These are phyloP conservation scores for Petunia secreta DNA, from an alignment of 257 asterid species.

Conservation along the genomic window DNA sequence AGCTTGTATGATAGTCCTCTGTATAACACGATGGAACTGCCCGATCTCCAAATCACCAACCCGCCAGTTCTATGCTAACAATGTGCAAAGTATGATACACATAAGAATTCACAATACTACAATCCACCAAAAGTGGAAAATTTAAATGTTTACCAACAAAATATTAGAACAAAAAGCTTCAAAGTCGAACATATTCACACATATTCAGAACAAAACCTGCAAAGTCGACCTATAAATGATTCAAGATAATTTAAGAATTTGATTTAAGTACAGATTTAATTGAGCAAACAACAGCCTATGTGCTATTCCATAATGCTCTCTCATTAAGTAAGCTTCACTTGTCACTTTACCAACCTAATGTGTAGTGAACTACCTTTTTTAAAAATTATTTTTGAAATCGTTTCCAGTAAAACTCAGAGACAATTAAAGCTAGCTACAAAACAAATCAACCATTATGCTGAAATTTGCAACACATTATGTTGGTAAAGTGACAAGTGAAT, in stretches of 20 bases:
- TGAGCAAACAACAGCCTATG: neutral
- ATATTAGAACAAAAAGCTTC: neutral
- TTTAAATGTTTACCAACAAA: slow-evolving; percentile 8
- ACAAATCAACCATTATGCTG: neutral
- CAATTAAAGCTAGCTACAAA: neutral
- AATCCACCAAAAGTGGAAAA: neutral
- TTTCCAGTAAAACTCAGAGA: neutral
- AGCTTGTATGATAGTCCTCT: slow-evolving; percentile 80
- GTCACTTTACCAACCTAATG: neutral
- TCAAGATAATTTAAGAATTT: neutral
- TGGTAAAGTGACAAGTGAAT: neutral
- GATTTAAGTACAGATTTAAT: no score
- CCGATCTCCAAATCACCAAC: slow-evolving; percentile 87
- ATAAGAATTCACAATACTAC: slow-evolving; percentile 30
- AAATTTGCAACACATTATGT: slow-evolving; percentile 6
- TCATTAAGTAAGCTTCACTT: neutral
- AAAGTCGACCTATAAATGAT: neutral
- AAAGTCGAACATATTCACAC: neutral
- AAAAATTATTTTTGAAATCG: neutral
- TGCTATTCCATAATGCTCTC: no score
- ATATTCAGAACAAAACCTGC: neutral
- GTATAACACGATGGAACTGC: slow-evolving; percentile 76
- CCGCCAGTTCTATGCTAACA: slow-evolving; percentile 93
- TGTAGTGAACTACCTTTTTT: neutral
- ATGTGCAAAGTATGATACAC: slow-evolving; percentile 39